Evolutionary conservation across 768 basidiomycete species (phyloP), one percentile per base, ranked within the genome.

Genomic region (Baorangia bicolor): DNA sequence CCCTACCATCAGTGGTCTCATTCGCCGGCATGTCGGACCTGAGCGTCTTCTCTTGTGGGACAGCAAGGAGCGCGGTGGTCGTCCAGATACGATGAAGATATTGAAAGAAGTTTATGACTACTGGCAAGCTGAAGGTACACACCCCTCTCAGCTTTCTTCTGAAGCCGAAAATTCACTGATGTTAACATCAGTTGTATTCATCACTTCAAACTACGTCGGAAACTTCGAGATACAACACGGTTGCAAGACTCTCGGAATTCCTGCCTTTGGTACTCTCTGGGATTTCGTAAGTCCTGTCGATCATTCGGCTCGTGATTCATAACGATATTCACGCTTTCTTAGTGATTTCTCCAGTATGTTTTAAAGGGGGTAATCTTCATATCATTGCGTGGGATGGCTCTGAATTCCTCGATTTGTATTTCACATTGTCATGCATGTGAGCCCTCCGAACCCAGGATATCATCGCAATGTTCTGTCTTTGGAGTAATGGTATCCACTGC

Each of bases 181-280:
- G 4, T 56, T 38, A 12, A 47, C 25, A 20, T 30, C 33, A 84
- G 85, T 92, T 42, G 84, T 91, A 27, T 89, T 92, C 71, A 88
- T 92, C 69, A 92, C 89, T 9, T 90, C 88, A n/a, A 92, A 92
- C 73, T 86, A 80, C 62, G 78, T 83, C 38, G 89, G 89, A 28
- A 91, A 92, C 69, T 76, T 80, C 14, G 88, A 92, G 64, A 86
- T 92, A 57, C 90, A 89, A 81, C 77, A 87, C 67, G 89, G 87
- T 21, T 90, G 84, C 75, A 89, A 85, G 69, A 78, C 79, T 59
- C 81, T 80, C 48, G 83, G 82, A 25, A 87, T 87, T 62, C 86
- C 85, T 39, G 81, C 80, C 41, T 85, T 84, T 61, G 86, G 86
- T 53, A 87, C 86, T 14, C 75, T 88, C 28, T 87, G 86, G 86